A percentile compares a stretch with the other conserved stretches of the same genome.
Conservation (phyloP, 2,329 filamentous ascomycete genomes). For the Aspergillus sp. region DNA sequence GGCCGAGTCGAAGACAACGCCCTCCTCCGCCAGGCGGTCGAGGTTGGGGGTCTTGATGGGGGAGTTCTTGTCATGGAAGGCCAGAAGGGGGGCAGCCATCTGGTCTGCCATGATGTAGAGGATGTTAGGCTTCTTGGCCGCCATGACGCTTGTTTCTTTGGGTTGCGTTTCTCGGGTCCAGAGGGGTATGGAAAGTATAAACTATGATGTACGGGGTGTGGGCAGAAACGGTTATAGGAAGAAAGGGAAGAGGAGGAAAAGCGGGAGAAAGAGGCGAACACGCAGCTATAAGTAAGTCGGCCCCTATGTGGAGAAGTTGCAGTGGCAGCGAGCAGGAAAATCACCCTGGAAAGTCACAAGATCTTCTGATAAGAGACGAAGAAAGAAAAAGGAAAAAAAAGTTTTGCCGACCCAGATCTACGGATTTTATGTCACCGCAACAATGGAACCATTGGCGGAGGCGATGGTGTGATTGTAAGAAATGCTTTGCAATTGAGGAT, state of each 20-base stretch:
- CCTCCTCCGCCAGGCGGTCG: constrained; percentile 74
- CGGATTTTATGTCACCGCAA: constrained; percentile 19
- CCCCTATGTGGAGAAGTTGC: constrained; percentile 11
- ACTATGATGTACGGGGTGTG: background rate
- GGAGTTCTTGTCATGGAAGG: constrained; percentile 85
- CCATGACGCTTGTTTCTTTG: constrained; percentile 24
- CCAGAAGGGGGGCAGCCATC: constrained; percentile 83
- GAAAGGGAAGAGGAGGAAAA: background rate
- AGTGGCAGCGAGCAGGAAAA: constrained; percentile 18
- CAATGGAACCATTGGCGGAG: constrained; percentile 25
- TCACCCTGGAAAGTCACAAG: constrained; percentile 9
- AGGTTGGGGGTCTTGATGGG: constrained; percentile 92
- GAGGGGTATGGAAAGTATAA: background rate
- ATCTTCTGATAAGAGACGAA: constrained; percentile 12
- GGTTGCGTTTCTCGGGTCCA: background rate
- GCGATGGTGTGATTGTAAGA: constrained; percentile 24
- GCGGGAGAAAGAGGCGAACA: background rate
- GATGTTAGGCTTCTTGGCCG: constrained; percentile 66
- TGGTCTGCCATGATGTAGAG: constrained; percentile 97
- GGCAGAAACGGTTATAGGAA: background rate
- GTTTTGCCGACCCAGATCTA: constrained; percentile 14
- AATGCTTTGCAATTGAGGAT: constrained; percentile 1
- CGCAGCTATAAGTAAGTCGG: constrained; percentile 14
- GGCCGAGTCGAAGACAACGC: constrained; percentile 88
- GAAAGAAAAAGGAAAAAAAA: constrained; percentile 17